phyloP scores from a whole-genome alignment of 257 asterid genomes.

The Solanum medicagineum region DNA sequence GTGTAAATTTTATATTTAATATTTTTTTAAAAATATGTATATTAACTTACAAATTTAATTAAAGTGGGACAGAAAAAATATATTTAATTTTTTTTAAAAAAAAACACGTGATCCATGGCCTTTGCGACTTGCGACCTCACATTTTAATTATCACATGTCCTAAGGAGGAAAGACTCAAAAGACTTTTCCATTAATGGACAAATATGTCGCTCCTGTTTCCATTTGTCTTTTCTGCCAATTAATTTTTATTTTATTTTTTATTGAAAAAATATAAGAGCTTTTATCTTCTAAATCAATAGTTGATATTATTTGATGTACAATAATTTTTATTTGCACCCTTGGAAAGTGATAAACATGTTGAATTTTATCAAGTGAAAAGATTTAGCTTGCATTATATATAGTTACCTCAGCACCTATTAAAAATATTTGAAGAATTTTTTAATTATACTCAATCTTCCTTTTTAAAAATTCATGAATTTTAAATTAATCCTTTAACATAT shows the following conservation, averaged over 20 bases:
- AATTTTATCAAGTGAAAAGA: too few relatives aligned
- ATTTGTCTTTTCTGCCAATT: not conserved
- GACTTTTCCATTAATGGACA: not conserved
- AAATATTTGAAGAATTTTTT: too few relatives aligned
- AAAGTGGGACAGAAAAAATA: accelerated
- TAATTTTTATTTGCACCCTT: too few relatives aligned
- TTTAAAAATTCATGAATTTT: too few relatives aligned
- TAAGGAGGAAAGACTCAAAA: not conserved
- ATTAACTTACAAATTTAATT: too few relatives aligned
- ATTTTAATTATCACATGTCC: not conserved
- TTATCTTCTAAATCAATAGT: not conserved
- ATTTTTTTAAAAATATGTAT: too few relatives aligned
- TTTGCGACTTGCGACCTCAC: not conserved
- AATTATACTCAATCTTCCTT: too few relatives aligned
- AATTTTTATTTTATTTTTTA: not conserved
- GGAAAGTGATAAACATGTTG: too few relatives aligned
- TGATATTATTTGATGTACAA: not conserved
- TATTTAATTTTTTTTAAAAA: not conserved
- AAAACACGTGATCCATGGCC: not conserved
- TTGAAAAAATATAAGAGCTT: not conserved
- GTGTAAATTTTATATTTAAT: too few relatives aligned
- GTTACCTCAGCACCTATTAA: too few relatives aligned
- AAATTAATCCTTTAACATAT: too few relatives aligned
- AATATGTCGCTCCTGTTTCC: not conserved
- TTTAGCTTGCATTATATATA: too few relatives aligned